Evolutionary conservation across 345 rosid genomes (phyloP).

Genomic region (Pistacia vera): DNA sequence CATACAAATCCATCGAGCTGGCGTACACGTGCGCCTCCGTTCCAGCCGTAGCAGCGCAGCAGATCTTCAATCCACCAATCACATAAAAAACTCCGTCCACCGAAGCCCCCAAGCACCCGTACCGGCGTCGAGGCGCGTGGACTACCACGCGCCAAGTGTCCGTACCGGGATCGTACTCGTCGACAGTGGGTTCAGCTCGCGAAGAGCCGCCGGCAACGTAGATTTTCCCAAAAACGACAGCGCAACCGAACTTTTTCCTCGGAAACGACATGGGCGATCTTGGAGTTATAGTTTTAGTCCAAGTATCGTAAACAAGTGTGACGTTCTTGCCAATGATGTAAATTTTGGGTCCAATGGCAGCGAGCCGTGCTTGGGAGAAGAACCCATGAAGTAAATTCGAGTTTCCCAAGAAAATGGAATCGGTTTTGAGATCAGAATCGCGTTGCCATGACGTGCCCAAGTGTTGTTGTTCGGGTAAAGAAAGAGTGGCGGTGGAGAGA

Average conservation of each 20-base stretch:
- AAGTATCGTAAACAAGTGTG: conserved; percentile 61
- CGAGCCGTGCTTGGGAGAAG: conserved; percentile 54
- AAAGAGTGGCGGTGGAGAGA: conserved; percentile 25
- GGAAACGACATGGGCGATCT: conserved; percentile 57
- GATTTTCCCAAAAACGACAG: conserved; percentile 59
- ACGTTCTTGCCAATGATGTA: conserved; percentile 55
- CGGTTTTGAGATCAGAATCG: background rate
- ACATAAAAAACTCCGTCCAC: conserved; percentile 81
- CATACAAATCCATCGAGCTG: conserved; percentile 86
- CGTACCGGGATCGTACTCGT: conserved; percentile 75
- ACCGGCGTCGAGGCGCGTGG: conserved; percentile 61
- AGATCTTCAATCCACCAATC: conserved; percentile 84
- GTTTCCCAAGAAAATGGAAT: conserved; percentile 35
- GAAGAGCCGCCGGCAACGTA: conserved; percentile 80
- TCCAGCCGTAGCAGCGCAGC: conserved; percentile 38
- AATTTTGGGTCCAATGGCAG: conserved; percentile 67
- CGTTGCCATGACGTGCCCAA: too few relatives aligned
- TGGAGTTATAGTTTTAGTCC: conserved; percentile 47
- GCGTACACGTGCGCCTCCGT: conserved; percentile 72
- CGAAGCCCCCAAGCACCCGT: conserved; percentile 84
- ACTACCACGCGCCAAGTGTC: conserved; percentile 69
- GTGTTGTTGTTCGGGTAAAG: too few relatives aligned
- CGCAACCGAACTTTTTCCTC: conserved; percentile 76
- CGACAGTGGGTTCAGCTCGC: conserved; percentile 51
- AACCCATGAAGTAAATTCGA: conserved; percentile 27